These are phyloP conservation scores for Rhodotorula sp. DNA, from an alignment of 1,284 basidiomycete genomes.

Conservation along the genomic window DNA sequence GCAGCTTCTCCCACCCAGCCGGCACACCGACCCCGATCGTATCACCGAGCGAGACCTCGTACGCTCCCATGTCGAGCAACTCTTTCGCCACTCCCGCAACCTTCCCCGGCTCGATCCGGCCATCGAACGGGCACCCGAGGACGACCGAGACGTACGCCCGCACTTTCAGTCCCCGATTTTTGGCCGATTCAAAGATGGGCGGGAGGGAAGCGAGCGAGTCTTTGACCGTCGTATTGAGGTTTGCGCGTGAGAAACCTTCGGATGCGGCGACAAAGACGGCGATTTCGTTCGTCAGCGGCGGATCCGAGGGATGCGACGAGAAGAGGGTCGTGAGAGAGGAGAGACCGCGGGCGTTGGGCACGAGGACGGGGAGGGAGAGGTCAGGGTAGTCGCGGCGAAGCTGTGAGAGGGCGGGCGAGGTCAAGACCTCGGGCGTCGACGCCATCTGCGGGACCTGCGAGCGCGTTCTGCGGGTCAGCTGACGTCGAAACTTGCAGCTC, in stretches of 20 bases:
- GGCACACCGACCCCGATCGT: slow-evolving; percentile 87
- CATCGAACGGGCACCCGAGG: slow-evolving; percentile 82
- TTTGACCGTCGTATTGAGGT: slow-evolving; percentile 73
- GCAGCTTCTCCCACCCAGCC: slow-evolving; percentile 62
- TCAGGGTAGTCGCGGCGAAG: slow-evolving; percentile 32
- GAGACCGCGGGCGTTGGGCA: slow-evolving; percentile 79
- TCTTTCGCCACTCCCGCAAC: slow-evolving; percentile 71
- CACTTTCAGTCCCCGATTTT: slow-evolving; percentile 65
- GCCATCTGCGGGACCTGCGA: slow-evolving; percentile 65
- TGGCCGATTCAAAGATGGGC: slow-evolving; percentile 64
- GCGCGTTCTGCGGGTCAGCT: background rate
- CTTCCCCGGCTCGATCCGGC: slow-evolving; percentile 64
- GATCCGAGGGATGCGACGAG: slow-evolving; percentile 39
- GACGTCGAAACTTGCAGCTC: background rate
- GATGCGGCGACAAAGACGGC: slow-evolving; percentile 87
- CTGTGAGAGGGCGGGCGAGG: slow-evolving; percentile 12
- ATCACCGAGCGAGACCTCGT: slow-evolving; percentile 88
- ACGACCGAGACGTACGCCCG: slow-evolving; percentile 74
- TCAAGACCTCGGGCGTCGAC: slow-evolving; percentile 62
- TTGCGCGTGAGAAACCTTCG: slow-evolving; percentile 76
- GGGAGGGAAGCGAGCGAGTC: slow-evolving; percentile 69
- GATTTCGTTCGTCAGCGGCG: slow-evolving; percentile 71
- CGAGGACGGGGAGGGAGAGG: slow-evolving; percentile 76
- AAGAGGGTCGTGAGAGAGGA: slow-evolving; percentile 59
- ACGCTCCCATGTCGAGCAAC: slow-evolving; percentile 85